phyloP scores from a whole-genome alignment of 202 grass and related monocot species.

The Cymbopogon flexuosus region DNA sequence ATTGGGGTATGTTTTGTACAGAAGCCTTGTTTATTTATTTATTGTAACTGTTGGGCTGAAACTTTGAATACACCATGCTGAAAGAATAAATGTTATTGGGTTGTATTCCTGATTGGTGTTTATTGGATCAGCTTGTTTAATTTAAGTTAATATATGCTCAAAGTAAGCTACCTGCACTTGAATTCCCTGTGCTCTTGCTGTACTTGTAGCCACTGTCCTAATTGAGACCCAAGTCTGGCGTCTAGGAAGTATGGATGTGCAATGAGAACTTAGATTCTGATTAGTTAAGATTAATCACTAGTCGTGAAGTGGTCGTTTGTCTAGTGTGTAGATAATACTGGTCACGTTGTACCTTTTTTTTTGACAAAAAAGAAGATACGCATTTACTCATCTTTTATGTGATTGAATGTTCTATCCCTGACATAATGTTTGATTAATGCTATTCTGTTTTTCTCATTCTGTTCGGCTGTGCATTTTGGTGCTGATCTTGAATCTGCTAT shows the following conservation, averaged over 20 bases:
- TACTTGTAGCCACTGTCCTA: not conserved
- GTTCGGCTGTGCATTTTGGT: slow-evolving; percentile 94
- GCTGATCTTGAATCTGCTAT: slow-evolving; percentile 98
- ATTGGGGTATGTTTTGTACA: too few relatives aligned
- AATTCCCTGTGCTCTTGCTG: too few relatives aligned
- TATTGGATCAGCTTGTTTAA: too few relatives aligned
- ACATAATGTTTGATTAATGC: not conserved
- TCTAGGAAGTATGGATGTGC: not conserved
- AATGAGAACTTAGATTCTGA: not conserved
- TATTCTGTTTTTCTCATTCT: slow-evolving; percentile 27
- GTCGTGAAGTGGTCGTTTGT: not conserved
- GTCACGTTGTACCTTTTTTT: slow-evolving; percentile 1
- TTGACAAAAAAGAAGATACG: not conserved
- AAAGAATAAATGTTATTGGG: too few relatives aligned
- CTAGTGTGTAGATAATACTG: not conserved
- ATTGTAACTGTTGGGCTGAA: too few relatives aligned
- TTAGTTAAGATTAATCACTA: not conserved
- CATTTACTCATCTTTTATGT: slow-evolving; percentile 23
- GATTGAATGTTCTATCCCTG: not conserved
- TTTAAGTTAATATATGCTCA: too few relatives aligned
- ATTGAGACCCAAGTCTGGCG: not conserved
- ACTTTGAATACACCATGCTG: too few relatives aligned
- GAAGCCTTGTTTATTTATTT: too few relatives aligned
- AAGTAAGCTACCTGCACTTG: too few relatives aligned
- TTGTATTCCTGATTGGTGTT: too few relatives aligned